phyloP scores from a whole-genome alignment of 1,139 yeast genomes.

The Yamadazyma kanchanaburiensis region DNA sequence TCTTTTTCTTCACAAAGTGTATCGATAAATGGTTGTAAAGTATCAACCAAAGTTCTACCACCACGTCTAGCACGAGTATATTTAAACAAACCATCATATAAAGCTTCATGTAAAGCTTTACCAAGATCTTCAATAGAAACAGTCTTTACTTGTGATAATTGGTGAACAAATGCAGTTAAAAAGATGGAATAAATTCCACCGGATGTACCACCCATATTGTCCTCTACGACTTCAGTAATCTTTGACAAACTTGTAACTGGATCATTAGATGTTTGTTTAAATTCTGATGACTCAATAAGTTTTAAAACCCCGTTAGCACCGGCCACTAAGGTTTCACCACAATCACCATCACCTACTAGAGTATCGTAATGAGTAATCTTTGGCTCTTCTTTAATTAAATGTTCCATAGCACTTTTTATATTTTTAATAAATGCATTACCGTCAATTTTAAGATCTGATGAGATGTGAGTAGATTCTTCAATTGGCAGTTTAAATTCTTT shows the following conservation, averaged over 20 bases:
- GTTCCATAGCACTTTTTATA: constrained; percentile 49
- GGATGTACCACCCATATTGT: constrained; percentile 94
- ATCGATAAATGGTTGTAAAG: constrained; percentile 81
- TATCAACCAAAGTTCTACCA: constrained; percentile 87
- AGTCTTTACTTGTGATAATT: constrained; percentile 29
- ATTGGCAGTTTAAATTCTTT: constrained; percentile 29
- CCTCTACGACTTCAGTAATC: constrained; percentile 75
- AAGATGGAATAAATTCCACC: constrained; percentile 90
- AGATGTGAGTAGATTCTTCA: constrained; percentile 19
- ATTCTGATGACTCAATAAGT: constrained; percentile 42
- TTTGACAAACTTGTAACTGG: constrained; percentile 46
- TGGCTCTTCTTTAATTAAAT: constrained; percentile 60
- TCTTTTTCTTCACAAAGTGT: constrained; percentile 49
- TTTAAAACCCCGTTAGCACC: constrained; percentile 75
- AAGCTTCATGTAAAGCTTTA: constrained; percentile 30
- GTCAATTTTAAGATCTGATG: constrained; percentile 41
- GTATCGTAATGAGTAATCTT: constrained; percentile 82
- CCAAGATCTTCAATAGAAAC: constrained; percentile 30
- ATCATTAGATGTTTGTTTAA: constrained; percentile 26
- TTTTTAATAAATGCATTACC: constrained; percentile 32
- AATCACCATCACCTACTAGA: constrained; percentile 94
- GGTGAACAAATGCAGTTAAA: constrained; percentile 44
- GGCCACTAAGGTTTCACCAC: constrained; percentile 84
- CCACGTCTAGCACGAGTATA: constrained; percentile 89
- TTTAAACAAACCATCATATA: constrained; percentile 48